Evolutionary conservation across 805 yeast genomes (phyloP), one percentile per base, ranked within the genome.

Genomic region (Kuraishia hungarica): DNA sequence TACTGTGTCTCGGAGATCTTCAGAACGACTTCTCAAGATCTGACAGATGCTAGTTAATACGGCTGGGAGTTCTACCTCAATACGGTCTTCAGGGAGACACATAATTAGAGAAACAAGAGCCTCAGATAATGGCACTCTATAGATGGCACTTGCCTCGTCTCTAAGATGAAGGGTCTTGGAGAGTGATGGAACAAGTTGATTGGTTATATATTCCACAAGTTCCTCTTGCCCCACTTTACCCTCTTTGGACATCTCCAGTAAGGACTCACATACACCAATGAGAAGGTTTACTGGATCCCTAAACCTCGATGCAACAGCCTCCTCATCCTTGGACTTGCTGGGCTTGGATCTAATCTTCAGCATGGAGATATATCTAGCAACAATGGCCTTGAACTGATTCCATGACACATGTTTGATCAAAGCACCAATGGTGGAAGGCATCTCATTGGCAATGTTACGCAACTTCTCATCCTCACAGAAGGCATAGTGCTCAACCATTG

Each of bases 11-110:
- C 99, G 83, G 48, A 92, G 74, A 57, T 87, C 96, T 67, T 90
- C 97, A 2, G 92, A 81, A 64, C 89, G 82, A 26, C 94, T 82
- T 60, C 97, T 78, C 67, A 94, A 75, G 29, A 89, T 86, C 66
- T 93, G 97, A 67, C 97, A 91, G n/a, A 91, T 77, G 59, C 84
- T 82, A 0, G 97, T 88, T 59, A 94, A 74, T 13, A 87, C 79
- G 23, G 96, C 94, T 0, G 98, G 96, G 23, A 94, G 75, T 52
- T 83, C 81, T 3, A 75, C 63, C 20, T 77, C 79, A 26, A 88
- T 72, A 23, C 74, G 72, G 1, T 81, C 84, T 11, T 76, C 74
- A 0, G 86, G 73, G 48, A 93, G 74, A 53, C 89, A 82, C 61
- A 82, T 72, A 24, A 88, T 69, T 56, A 88, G 78, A 54, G 84